Evolutionary conservation across 164 flowering plant genomes (phyloP).

Genomic region (Kalanchoe fedtschenkoi): DNA sequence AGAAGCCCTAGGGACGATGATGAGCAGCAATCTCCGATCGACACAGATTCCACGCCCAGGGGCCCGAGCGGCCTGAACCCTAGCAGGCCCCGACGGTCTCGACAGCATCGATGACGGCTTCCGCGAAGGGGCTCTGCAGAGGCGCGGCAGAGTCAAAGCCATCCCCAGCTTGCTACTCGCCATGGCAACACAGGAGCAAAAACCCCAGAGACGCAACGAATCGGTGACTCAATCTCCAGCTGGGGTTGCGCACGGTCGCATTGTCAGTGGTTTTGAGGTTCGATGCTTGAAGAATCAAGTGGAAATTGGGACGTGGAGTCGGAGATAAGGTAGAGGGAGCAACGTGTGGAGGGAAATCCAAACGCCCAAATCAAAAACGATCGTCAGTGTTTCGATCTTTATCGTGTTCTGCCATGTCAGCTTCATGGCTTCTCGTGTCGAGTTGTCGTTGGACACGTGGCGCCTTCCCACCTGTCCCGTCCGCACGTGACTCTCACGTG

Average conservation of each 20-base stretch:
- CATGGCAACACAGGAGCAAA: slow-evolving; percentile 1
- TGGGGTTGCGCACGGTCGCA: neutral
- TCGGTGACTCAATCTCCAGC: neutral
- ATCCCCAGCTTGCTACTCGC: slow-evolving; percentile 33
- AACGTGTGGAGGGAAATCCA: slow-evolving; percentile 33
- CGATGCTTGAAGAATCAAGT: neutral
- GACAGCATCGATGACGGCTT: slow-evolving; percentile 18
- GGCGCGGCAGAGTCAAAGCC: slow-evolving; percentile 20
- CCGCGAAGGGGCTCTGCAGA: slow-evolving; percentile 18
- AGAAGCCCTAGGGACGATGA: slow-evolving; percentile 35
- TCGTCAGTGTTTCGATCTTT: no score
- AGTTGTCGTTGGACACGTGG: no score
- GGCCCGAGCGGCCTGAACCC: slow-evolving; percentile 20
- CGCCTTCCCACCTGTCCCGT: no score
- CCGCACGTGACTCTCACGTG: no score
- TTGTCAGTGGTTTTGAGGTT: neutral
- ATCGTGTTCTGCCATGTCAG: slow-evolving; percentile 16
- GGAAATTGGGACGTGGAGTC: neutral
- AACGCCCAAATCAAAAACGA: slow-evolving; percentile 9
- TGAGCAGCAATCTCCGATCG: slow-evolving; percentile 20
- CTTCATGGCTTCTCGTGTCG: neutral
- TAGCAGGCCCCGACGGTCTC: no score
- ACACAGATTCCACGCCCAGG: slow-evolving; percentile 14
- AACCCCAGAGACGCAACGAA: neutral
- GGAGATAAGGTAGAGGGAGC: slow-evolving; percentile 23